Base-by-base conservation (phyloP, 148 eudicot species). In the Nepenthes gracilis region DNA sequence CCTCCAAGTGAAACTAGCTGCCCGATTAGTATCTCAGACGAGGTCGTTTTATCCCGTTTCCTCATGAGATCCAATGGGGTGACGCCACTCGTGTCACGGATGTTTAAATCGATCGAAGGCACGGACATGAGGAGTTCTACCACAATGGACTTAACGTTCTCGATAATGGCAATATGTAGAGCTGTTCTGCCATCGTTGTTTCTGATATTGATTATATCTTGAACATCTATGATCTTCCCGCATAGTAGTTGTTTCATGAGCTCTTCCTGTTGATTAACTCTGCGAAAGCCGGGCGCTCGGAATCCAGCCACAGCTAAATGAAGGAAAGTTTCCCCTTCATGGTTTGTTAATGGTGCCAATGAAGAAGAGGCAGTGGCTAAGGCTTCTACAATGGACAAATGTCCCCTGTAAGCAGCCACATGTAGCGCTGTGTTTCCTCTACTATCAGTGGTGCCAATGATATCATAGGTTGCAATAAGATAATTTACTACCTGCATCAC, bases 231-330 rank as follows among this genome's bases (percentile, higher is more conserved):
- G 9, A 80, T 47, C 10, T 63, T 73, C 2, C 76, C 76, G 32
- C 52, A 5, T 3, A 75, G 72, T 23, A 92, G 61, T 43, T 64
- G 70, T 32, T 76, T 83, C 68, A 92, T 67, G 52, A 92, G 83
- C 57, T 85, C 78, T 7, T 75, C 61, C 66, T 88, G 96, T 13
- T 61, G 82, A 67, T 88, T 85, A 6, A 85, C 62, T 58, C 74
- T 72, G 43, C 78, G 83, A 64, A 92, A 92, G 37, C 82, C 79
- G 1, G 88, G 90, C 67, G 80, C 59, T 36, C 72, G 76, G 64
- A 88, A 92, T 9, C 97, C 90, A 23, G 86, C 74, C 8, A 92
- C 81, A 0, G 89, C 86, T 86, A 81, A 75, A 70, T 88, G 97
- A 47, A 92, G 81, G 57, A 88, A 83, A 4, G 94, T 83, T 69